These are phyloP conservation scores for Podospora pseudoanserina DNA, from an alignment of 495 filamentous ascomycete genomes.

Conservation along the genomic window DNA sequence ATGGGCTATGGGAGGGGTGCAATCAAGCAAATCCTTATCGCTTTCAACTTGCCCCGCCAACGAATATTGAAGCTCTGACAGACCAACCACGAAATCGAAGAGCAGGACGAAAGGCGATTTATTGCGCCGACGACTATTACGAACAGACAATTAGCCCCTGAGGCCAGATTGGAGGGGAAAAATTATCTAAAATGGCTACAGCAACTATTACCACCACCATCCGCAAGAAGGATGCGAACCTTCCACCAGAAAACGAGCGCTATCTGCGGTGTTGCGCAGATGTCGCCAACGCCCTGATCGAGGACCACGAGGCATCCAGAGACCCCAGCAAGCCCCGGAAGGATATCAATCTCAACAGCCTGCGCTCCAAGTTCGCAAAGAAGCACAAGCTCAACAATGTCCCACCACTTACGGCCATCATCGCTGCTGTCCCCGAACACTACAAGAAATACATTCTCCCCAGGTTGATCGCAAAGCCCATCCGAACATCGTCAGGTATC, in stretches of 20 bases:
- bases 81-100: background rate
- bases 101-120: background rate
- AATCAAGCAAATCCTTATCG: background rate
- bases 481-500: constrained; percentile 92
- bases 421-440: constrained; percentile 94
- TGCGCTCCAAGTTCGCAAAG: constrained; percentile 84
- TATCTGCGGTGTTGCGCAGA: constrained; percentile 92
- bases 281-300: constrained; percentile 86
- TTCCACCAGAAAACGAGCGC: constrained; percentile 87
- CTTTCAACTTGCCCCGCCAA: constrained; percentile 7
- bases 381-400: constrained; percentile 82
- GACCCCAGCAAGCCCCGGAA: constrained; percentile 67
- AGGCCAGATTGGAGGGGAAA: background rate
- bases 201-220: constrained; percentile 38
- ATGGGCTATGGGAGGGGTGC: background rate
- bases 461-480: constrained; percentile 93
- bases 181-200: constrained; percentile 37
- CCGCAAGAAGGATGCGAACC: constrained; percentile 63
- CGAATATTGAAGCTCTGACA: constrained; percentile 5
- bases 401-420: constrained; percentile 92
- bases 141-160: background rate
- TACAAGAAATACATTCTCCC: constrained; percentile 99
- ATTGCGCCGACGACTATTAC: background rate
- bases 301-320: constrained; percentile 78
- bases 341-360: constrained; percentile 88